Conservation (phyloP, 2,329 filamentous ascomycete species). For the Clonostachys rosea region DNA sequence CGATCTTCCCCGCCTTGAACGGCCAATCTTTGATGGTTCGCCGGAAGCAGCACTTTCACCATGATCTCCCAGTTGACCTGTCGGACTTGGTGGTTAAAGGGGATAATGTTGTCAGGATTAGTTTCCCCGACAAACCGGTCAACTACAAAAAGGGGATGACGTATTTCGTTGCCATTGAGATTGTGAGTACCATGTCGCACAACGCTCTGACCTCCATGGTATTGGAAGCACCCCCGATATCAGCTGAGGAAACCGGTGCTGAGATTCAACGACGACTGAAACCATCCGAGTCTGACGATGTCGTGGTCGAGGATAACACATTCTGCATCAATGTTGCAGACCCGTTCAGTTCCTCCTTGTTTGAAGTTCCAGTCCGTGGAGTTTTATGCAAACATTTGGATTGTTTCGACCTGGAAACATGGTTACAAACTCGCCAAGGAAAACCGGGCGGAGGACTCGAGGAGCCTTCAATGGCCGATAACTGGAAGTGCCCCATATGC, state of each 20-base stretch:
- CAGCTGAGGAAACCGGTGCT: slow-evolving; percentile 43
- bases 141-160: slow-evolving; percentile 11
- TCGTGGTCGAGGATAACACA: slow-evolving; percentile 52
- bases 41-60: slow-evolving; percentile 68
- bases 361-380: slow-evolving; percentile 68
- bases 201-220: slow-evolving; percentile 34
- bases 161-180: slow-evolving; percentile 67
- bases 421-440: slow-evolving; percentile 61
- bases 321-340: slow-evolving; percentile 59
- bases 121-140: slow-evolving; percentile 17
- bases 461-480: slow-evolving; percentile 57
- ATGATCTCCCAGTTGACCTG: slow-evolving; percentile 72
- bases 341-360: slow-evolving; percentile 62
- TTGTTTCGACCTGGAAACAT: slow-evolving; percentile 86
- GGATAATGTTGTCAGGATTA: slow-evolving; percentile 57
- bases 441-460: slow-evolving; percentile 19
- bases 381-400: slow-evolving; percentile 69
- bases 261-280: slow-evolving; percentile 49
- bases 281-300: slow-evolving; percentile 44
- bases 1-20: slow-evolving; percentile 68
- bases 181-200: slow-evolving; percentile 52
- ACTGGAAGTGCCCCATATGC: slow-evolving; percentile 88
- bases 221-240: slow-evolving; percentile 24
- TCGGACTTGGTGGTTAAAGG: slow-evolving; percentile 56
- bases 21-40: slow-evolving; percentile 48